phyloP scores from a whole-genome alignment of 345 rosid species.

The Eucalyptus polybractea region DNA sequence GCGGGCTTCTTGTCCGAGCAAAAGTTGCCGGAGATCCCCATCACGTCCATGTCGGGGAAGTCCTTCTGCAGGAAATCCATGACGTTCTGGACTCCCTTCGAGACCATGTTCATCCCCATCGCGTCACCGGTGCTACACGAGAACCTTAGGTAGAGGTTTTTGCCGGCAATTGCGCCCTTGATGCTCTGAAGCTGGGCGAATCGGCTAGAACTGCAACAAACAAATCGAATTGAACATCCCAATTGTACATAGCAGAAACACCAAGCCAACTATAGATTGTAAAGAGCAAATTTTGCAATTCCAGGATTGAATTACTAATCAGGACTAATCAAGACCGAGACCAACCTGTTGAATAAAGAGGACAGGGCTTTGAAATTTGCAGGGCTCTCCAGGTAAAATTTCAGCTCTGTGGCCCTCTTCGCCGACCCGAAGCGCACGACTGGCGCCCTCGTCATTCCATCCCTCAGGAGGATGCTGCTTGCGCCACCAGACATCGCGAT shows the following conservation, averaged over 20 bases:
- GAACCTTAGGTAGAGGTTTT: constrained; percentile 23
- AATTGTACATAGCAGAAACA: background rate
- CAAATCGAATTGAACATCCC: background rate
- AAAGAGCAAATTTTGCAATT: background rate
- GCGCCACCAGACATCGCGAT: constrained; percentile 30
- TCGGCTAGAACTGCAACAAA: constrained; percentile 9
- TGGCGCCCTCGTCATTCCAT: constrained; percentile 33
- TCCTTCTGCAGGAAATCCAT: constrained; percentile 18
- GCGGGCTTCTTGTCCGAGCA: constrained; percentile 38
- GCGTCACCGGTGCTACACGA: constrained; percentile 32
- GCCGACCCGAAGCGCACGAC: constrained; percentile 17
- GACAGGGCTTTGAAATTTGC: constrained; percentile 10
- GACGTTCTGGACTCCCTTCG: constrained; percentile 35
- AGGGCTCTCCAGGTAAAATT: constrained; percentile 22
- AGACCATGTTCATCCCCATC: constrained; percentile 43
- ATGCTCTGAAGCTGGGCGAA: constrained; percentile 17
- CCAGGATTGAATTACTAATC: background rate
- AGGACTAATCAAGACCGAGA: background rate
- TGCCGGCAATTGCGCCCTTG: constrained; percentile 17
- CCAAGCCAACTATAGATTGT: background rate
- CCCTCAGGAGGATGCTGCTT: constrained; percentile 13
- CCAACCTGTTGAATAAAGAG: constrained; percentile 6
- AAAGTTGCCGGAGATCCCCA: constrained; percentile 25
- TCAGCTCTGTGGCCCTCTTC: constrained; percentile 18
- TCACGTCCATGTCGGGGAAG: constrained; percentile 31